Evolutionary conservation across 331 rosid species (phyloP).

Genomic region (Saraca asoca): DNA sequence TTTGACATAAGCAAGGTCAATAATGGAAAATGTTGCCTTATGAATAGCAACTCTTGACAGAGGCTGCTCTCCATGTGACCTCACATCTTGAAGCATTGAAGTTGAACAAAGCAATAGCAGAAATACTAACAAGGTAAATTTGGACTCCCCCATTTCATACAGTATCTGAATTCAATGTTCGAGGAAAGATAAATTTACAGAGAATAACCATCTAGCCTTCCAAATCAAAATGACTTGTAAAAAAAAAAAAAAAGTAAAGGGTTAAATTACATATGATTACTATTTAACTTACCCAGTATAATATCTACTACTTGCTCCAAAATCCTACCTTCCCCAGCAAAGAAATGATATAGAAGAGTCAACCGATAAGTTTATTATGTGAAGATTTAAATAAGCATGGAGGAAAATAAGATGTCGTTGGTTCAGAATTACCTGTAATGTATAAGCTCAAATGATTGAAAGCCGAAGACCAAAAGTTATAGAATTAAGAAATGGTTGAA

Average conservation of each 20-base stretch:
- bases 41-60: slow-evolving; percentile 61
- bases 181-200: background rate
- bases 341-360: background rate
- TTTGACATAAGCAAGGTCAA: slow-evolving; percentile 56
- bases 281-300: no score
- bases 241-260: background rate
- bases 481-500: no score
- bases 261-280: no score
- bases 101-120: slow-evolving; percentile 41
- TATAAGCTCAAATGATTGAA: slow-evolving; percentile 19
- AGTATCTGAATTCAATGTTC: slow-evolving; percentile 17
- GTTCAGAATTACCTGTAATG: slow-evolving; percentile 6
- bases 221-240: background rate
- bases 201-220: background rate
- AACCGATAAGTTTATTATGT: background rate
- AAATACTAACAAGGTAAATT: slow-evolving; percentile 39
- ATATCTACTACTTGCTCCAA: slow-evolving; percentile 8
- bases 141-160: slow-evolving; percentile 46
- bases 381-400: no score
- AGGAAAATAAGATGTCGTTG: slow-evolving; percentile 4
- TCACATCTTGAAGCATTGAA: slow-evolving; percentile 43
- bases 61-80: slow-evolving; percentile 70
- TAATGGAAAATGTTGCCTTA: slow-evolving; percentile 52
- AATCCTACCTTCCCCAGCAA: background rate
- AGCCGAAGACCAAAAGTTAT: background rate